Percentiles rank a stretch among this genome's conserved stretches.
Evolutionary conservation across 345 rosid genomes (phyloP).

Genomic region (Salix brachista): DNA sequence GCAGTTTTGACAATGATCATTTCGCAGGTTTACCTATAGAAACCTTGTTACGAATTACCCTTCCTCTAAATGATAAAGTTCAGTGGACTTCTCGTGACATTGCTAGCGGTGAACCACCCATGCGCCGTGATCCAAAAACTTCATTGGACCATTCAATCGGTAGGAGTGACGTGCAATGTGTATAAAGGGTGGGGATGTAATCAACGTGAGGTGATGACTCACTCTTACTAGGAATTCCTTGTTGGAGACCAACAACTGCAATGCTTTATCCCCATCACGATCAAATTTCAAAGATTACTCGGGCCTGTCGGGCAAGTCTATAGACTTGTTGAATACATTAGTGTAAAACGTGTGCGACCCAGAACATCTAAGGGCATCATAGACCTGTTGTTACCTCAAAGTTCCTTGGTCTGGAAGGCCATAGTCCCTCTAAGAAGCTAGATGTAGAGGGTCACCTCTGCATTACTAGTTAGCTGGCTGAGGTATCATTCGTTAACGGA

Average conservation of each 20-base stretch:
- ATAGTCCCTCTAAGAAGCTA: slow-evolving; percentile 19
- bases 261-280: background rate
- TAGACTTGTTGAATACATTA: slow-evolving; percentile 17
- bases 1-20: too few relatives aligned
- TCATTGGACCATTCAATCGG: too few relatives aligned
- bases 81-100: too few relatives aligned
- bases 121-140: too few relatives aligned
- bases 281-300: background rate
- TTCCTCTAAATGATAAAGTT: too few relatives aligned
- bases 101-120: too few relatives aligned
- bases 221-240: too few relatives aligned
- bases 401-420: slow-evolving; percentile 19
- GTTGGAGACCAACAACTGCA: background rate
- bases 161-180: too few relatives aligned
- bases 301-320: background rate
- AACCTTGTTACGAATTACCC: too few relatives aligned
- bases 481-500: slow-evolving; percentile 14
- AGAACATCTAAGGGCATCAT: slow-evolving; percentile 23
- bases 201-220: background rate
- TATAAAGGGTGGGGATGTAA: too few relatives aligned
- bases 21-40: too few relatives aligned
- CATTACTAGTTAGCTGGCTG: slow-evolving; percentile 14
- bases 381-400: slow-evolving; percentile 21
- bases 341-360: background rate
- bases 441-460: slow-evolving; percentile 10